A percentile compares a stretch with the other conserved stretches of the same genome.
These are phyloP conservation scores for Mycena rebaudengoi DNA, from an alignment of 768 basidiomycete species.

Conservation along the genomic window DNA sequence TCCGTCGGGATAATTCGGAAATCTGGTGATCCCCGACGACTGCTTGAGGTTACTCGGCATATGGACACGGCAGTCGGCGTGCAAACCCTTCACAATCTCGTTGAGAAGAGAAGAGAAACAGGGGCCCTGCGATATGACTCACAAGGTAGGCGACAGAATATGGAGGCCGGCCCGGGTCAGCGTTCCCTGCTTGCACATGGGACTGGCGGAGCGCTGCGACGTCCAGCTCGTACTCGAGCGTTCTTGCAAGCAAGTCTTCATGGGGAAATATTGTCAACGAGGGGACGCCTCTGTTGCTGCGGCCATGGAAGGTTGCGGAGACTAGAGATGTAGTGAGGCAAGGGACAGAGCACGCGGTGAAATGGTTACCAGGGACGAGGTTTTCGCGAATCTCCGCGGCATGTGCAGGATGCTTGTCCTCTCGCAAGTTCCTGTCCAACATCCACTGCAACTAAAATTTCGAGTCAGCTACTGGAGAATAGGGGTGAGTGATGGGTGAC, in stretches of 20 bases:
- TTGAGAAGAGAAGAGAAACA: background rate
- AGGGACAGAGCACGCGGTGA: background rate
- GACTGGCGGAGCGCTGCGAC: background rate
- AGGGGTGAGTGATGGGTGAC: background rate
- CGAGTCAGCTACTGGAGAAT: background rate
- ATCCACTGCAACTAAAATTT: conserved; percentile 19
- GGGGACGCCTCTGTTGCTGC: background rate
- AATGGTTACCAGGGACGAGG: conserved; percentile 19
- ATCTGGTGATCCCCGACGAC: background rate
- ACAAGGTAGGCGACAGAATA: background rate
- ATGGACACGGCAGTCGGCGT: background rate
- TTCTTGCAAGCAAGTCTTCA: conserved; percentile 23
- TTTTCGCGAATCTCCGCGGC: conserved; percentile 26
- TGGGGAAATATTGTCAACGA: conserved; percentile 21
- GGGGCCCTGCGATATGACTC: background rate
- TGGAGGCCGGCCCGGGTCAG: background rate
- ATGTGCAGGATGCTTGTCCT: conserved; percentile 20
- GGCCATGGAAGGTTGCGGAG: background rate
- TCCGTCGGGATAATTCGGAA: too few species aligned
- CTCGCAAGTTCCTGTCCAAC: conserved; percentile 22
- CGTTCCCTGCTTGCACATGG: background rate
- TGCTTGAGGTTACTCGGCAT: background rate
- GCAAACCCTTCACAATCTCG: background rate
- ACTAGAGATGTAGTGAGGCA: background rate
- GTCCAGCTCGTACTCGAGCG: conserved; percentile 26